phyloP scores from a whole-genome alignment of 345 rosid genomes.

The Populus ilicifolia region DNA sequence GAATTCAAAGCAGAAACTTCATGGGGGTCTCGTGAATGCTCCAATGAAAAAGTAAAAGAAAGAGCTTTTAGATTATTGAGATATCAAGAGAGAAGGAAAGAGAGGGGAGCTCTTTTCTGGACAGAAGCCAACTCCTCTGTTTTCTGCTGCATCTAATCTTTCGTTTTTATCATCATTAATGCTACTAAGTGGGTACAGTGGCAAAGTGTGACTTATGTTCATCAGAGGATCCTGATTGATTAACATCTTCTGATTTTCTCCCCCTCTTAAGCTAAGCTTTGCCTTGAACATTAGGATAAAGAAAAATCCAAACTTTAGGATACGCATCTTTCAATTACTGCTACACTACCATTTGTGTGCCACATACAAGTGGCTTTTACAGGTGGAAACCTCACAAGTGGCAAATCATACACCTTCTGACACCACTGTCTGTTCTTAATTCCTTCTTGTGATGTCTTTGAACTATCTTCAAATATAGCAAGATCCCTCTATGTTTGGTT shows the following conservation, averaged over 20 bases:
- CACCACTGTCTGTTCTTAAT: background rate
- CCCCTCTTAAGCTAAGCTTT: background rate
- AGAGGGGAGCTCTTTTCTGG: conserved; percentile 7
- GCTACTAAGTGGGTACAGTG: conserved; percentile 23
- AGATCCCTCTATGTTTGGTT: background rate
- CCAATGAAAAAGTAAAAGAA: conserved; percentile 52
- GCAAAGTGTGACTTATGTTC: background rate
- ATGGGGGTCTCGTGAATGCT: conserved; percentile 87
- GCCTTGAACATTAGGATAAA: background rate
- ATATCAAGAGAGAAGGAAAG: background rate
- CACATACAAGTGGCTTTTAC: background rate
- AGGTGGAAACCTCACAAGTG: background rate
- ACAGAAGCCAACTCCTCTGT: conserved; percentile 21
- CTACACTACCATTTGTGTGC: background rate
- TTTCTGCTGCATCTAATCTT: background rate
- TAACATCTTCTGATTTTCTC: background rate
- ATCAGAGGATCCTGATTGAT: background rate
- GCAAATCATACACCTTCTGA: background rate
- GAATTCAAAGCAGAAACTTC: conserved; percentile 60
- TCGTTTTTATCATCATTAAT: conserved; percentile 24
- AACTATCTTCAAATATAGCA: background rate
- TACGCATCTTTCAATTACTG: background rate
- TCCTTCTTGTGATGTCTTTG: background rate
- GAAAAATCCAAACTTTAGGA: background rate
- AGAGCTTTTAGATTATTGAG: background rate